A percentile compares a stretch with the other conserved stretches of the same genome.
Evolutionary conservation across 75 land plant genomes (phyloP).

Genomic region (Sequoiadendron giganteum): DNA sequence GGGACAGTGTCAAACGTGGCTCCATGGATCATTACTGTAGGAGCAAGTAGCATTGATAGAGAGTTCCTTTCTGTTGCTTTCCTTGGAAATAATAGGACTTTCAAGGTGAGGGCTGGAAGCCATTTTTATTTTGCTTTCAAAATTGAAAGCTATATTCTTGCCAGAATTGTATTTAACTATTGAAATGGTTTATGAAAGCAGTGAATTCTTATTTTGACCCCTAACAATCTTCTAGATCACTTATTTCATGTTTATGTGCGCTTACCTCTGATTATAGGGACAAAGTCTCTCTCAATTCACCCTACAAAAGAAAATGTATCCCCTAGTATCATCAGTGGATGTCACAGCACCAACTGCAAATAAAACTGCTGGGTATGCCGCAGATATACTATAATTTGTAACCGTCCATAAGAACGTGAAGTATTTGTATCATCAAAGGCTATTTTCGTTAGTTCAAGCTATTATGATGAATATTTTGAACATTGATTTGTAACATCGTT

Average conservation of each 20-base stretch:
- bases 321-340: slow-evolving; percentile 22
- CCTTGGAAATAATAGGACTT: slow-evolving; percentile 20
- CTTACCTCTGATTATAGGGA: slow-evolving; percentile 16
- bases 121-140: background rate
- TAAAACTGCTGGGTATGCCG: slow-evolving; percentile 18
- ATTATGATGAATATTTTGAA: background rate
- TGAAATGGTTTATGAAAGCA: background rate
- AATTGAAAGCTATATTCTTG: background rate
- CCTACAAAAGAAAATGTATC: slow-evolving; percentile 16
- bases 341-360: slow-evolving; percentile 16
- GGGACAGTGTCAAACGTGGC: slow-evolving; percentile 39
- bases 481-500: background rate
- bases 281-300: slow-evolving; percentile 12
- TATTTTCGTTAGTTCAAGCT: background rate
- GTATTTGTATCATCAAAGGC: background rate
- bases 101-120: background rate
- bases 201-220: background rate
- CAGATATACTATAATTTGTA: background rate
- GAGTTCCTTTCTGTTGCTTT: slow-evolving; percentile 18
- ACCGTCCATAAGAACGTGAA: background rate
- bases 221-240: background rate
- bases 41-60: slow-evolving; percentile 46
- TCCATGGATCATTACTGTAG: slow-evolving; percentile 54
- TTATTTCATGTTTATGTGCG: background rate
- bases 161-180: background rate